phyloP scores from a whole-genome alignment of 2,329 filamentous ascomycete genomes.

The Pleurostoma richardsiae region DNA sequence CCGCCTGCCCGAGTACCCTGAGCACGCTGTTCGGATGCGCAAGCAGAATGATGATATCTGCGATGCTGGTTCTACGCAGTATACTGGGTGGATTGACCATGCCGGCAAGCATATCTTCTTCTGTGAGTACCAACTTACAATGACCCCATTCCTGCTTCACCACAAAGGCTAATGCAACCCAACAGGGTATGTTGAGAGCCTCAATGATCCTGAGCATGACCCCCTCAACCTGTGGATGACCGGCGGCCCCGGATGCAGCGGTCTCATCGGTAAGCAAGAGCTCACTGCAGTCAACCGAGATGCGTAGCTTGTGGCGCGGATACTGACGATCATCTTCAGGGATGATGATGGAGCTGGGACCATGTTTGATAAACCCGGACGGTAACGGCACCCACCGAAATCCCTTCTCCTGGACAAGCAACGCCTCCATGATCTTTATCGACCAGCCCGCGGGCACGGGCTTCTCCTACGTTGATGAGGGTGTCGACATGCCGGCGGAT shows the following conservation, averaged over 20 bases:
- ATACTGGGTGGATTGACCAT: conserved; percentile 20
- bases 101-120: conserved; percentile 13
- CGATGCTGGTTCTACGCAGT: conserved; percentile 17
- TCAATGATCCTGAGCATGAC: conserved; percentile 10
- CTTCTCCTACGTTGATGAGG: conserved; percentile 37
- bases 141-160: too few species aligned
- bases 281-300: too few species aligned
- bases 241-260: conserved; percentile 3
- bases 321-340: neutral
- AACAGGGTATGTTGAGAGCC: conserved; percentile 15
- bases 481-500: conserved; percentile 19
- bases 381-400: conserved; percentile 41
- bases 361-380: conserved; percentile 49
- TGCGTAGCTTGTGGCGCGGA: too few species aligned
- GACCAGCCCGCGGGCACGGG: conserved; percentile 53
- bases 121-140: conserved; percentile 4
- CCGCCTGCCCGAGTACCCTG: conserved; percentile 8
- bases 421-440: conserved; percentile 42
- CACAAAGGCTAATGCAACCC: too few species aligned
- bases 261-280: conserved; percentile 1
- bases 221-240: conserved; percentile 2
- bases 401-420: conserved; percentile 49
- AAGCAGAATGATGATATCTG: conserved; percentile 18
- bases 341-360: conserved; percentile 20
- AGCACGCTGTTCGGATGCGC: conserved; percentile 17